Base-by-base conservation (phyloP, 257 asterid species). In the Solanum paucissectum region DNA sequence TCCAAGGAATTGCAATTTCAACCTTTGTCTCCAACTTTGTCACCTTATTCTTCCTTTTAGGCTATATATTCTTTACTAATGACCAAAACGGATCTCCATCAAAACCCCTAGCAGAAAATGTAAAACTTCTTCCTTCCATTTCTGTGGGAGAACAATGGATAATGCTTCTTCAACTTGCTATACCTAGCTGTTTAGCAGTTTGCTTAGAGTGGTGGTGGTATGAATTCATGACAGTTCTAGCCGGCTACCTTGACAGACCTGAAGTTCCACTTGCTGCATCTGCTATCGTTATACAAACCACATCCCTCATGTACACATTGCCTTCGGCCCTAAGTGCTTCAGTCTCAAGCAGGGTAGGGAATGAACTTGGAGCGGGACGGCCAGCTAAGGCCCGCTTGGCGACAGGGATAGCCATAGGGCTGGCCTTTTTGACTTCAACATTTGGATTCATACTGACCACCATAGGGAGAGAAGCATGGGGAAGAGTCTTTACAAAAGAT, bases 151-250 rank as follows among this genome's bases (percentile, higher is more conserved):
- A 92, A 88, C 98, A 94, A 79, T 96, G 99, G 98, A 87, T 92
- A 81, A 89, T 89, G 88, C 90, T 96, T 44, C 93, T 96, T 84
- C 89, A 93, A 46, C 93, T 96, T 58, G 93, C 98, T 42, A 83
- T 92, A 82, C 96, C 98, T 5, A 95, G 98, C 74, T 95, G 99
- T 92, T 89, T 95, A 3, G 94, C 96, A 10, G 97, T 95, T 71
- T 96, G 99, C 85, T 83, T 96, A 88, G 99, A 96, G 87, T 96
- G 99, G 99, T 96, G 99, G 99, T 96, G 99, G 99, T 96, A 96
- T 44, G 98, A 95, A 87, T 86, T 96, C 88, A 96, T 96, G 99
- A 96, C 97, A 66, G 91, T 96, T 85, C 89, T 94, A 83, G 93
- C 98, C 1, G 99, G 99, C 64, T 95, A 96, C 91, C 98, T 96